Percentiles rank a stretch among this genome's conserved stretches.
phyloP scores from a whole-genome alignment of 768 basidiomycete genomes.

The Tremella yokohamensis region DNA sequence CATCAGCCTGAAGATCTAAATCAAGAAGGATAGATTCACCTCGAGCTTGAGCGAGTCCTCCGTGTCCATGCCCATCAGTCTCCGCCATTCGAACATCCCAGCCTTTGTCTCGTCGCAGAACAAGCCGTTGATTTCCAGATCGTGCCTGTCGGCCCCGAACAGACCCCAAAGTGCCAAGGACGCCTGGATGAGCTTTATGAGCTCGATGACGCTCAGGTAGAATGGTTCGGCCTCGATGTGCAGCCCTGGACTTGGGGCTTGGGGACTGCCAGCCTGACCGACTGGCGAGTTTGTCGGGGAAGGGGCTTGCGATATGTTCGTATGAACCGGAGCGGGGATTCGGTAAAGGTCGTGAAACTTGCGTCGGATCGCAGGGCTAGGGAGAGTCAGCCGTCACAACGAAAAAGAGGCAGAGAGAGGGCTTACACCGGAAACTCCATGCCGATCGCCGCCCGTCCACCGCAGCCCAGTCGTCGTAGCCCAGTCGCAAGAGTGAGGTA shows the following conservation, averaged over 20 bases:
- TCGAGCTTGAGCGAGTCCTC: slow-evolving; percentile 40
- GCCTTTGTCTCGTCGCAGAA: slow-evolving; percentile 46
- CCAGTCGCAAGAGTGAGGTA: slow-evolving; percentile 41
- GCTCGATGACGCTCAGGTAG: slow-evolving; percentile 28
- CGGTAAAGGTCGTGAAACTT: slow-evolving; percentile 41
- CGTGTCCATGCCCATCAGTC: slow-evolving; percentile 43
- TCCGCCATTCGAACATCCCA: slow-evolving; percentile 35
- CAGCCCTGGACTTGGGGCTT: not conserved
- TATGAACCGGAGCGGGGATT: slow-evolving; percentile 24
- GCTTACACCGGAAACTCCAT: slow-evolving; percentile 40
- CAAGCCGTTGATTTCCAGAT: slow-evolving; percentile 32
- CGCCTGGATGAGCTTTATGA: slow-evolving; percentile 40
- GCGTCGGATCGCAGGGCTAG: slow-evolving; percentile 33
- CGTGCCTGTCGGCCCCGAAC: slow-evolving; percentile 10
- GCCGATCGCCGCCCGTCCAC: slow-evolving; percentile 40
- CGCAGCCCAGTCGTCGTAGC: slow-evolving; percentile 41
- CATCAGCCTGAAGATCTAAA: not conserved
- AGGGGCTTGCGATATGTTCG: slow-evolving; percentile 20
- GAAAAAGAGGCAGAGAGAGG: not conserved
- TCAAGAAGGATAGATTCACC: slow-evolving; percentile 16
- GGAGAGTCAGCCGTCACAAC: not conserved
- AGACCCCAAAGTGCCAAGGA: slow-evolving; percentile 38
- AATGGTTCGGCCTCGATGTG: slow-evolving; percentile 30
- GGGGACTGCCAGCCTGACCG: not conserved
- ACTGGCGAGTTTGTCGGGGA: slow-evolving; percentile 21